Evolutionary conservation across 2,329 filamentous ascomycete species (phyloP), one percentile per base, ranked within the genome.

Genomic region (Colletotrichum destructivum): DNA sequence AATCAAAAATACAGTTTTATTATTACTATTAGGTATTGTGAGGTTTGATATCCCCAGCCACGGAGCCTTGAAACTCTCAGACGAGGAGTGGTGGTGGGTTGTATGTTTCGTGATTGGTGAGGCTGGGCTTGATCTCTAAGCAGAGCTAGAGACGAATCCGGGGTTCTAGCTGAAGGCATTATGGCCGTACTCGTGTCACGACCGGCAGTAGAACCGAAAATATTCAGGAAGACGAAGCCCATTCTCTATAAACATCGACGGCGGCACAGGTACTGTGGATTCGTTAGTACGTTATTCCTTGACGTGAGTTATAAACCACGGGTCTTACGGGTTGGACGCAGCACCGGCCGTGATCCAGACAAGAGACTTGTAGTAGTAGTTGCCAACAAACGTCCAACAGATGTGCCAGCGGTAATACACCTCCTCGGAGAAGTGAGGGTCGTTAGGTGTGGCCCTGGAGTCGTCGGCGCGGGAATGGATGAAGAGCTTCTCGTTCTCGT

Each of bases 341-440:
- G 13, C 26, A 5, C 72, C 72, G 26, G 18, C 63, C 11, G 72
- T 73, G 18, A 74, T 62, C 69, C 64, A 73, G 21, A 63, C 70
- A 40, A 74, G 70, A 18, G 64, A 15, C 8, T 73, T 38, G 65
- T 74, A 74, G 35, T 60, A 74, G 65, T 74, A 74, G 16, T 71
- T 66, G 61, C 72, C 72, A 47, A 74, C 70, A 21, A 54, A 74
- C 0, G 44, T 46, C 47, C 57, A 74, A 65, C 72, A 74, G 26
- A 73, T 57, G 46, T 74, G 51, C 72, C 72, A 74, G 61, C 51
- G 60, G 40, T 69, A 69, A 49, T 72, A 66, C 18, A 54, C 67
- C 26, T 62, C 54, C 6, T 55, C 40, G 13, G 16, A 52, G 21
- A 23, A 51, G 5, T 15, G 44, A 23, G 49, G 42, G 18, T 51